Evolutionary conservation across 164 flowering plant genomes (phyloP).

Genomic region (Vitis labrusca): DNA sequence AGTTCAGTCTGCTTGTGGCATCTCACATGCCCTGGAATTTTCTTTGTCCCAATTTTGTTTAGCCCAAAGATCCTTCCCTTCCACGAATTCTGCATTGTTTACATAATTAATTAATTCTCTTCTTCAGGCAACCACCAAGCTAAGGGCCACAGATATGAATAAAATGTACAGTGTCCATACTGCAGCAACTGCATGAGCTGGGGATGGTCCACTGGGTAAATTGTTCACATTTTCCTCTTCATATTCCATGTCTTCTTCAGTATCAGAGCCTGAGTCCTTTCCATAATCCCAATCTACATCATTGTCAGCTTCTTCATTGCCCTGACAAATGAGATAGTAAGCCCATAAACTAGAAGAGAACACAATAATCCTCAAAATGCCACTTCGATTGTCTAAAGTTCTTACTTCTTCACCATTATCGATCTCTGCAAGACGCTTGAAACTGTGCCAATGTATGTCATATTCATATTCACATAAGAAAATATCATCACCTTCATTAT

Average conservation of each 20-base stretch:
- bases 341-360: slow-evolving; percentile 7
- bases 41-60: slow-evolving; percentile 80
- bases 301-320: slow-evolving; percentile 42
- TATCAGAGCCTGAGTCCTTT: slow-evolving; percentile 50
- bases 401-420: slow-evolving; percentile 60
- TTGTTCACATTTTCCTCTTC: slow-evolving; percentile 43
- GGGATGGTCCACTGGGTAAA: slow-evolving; percentile 25
- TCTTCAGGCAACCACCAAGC: slow-evolving; percentile 3
- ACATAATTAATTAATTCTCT: slow-evolving; percentile 1
- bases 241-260: slow-evolving; percentile 59
- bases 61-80: slow-evolving; percentile 84
- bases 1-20: slow-evolving; percentile 81
- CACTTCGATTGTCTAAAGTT: slow-evolving; percentile 1
- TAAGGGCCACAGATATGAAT: background rate
- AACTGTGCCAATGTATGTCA: slow-evolving; percentile 86
- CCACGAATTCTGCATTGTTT: slow-evolving; percentile 56
- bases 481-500: slow-evolving; percentile 87
- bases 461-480: slow-evolving; percentile 92
- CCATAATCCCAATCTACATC: slow-evolving; percentile 73
- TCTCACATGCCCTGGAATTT: slow-evolving; percentile 84
- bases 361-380: background rate
- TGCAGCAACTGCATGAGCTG: slow-evolving; percentile 65
- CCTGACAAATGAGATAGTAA: slow-evolving; percentile 37
- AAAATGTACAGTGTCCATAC: slow-evolving; percentile 33
- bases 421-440: slow-evolving; percentile 82